Evolutionary conservation across 805 yeast genomes (phyloP).

Genomic region (Wickerhamomyces queroliae): DNA sequence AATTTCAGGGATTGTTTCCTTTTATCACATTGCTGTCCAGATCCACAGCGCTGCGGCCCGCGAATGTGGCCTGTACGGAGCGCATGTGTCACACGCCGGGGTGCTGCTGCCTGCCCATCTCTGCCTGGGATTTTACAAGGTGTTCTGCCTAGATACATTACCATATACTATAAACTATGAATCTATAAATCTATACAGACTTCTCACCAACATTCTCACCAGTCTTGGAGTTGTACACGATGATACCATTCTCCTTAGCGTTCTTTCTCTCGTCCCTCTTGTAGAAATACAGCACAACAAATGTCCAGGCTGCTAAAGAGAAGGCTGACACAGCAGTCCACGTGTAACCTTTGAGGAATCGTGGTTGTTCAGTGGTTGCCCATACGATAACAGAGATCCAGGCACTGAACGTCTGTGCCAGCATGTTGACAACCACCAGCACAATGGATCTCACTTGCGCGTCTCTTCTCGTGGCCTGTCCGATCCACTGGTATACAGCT

Average conservation of each 20-base stretch:
- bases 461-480: constrained; percentile 51
- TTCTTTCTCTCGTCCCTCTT: constrained; percentile 32
- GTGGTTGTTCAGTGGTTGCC: constrained; percentile 47
- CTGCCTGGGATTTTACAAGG: too few relatives aligned
- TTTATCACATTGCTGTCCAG: too few relatives aligned
- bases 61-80: too few relatives aligned
- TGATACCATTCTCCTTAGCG: constrained; percentile 33
- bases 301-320: constrained; percentile 21
- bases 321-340: constrained; percentile 30
- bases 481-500: constrained; percentile 52
- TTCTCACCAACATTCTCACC: too few relatives aligned
- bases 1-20: too few relatives aligned
- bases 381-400: constrained; percentile 33
- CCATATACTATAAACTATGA: too few relatives aligned
- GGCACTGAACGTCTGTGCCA: constrained; percentile 44
- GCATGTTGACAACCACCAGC: constrained; percentile 40
- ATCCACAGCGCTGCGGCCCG: too few relatives aligned
- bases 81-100: too few relatives aligned
- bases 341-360: constrained; percentile 48
- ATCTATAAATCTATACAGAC: too few relatives aligned
- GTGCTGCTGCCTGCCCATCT: too few relatives aligned
- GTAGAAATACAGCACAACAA: constrained; percentile 28
- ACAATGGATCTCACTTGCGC: constrained; percentile 45
- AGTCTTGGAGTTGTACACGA: constrained; percentile 22
- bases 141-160: too few relatives aligned